Evolutionary conservation across 2,329 filamentous ascomycete species (phyloP).

Genomic region (Cercospora zeina): DNA sequence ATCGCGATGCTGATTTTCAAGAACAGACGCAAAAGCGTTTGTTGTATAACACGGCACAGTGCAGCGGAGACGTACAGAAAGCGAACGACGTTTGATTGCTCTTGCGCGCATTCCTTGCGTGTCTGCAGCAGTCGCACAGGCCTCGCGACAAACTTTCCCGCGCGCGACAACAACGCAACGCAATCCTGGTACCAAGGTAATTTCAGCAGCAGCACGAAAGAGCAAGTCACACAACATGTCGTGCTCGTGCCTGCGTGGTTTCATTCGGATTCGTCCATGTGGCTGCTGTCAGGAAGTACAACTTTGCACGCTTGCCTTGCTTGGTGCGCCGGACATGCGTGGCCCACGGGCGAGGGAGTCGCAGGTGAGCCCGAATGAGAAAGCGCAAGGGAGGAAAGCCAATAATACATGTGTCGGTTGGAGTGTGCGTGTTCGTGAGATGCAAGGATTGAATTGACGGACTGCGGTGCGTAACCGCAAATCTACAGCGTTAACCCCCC

Average conservation of each 20-base stretch:
- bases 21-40: not conserved
- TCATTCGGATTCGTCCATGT: not conserved
- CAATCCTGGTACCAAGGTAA: constrained; percentile 3
- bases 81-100: constrained; percentile 10
- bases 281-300: not conserved
- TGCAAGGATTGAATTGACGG: not conserved
- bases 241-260: constrained; percentile 1
- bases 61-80: not conserved
- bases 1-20: not conserved
- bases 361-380: not conserved
- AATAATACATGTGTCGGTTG: constrained; percentile 7
- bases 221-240: constrained; percentile 8
- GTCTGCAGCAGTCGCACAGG: constrained; percentile 7
- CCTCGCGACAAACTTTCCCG: constrained; percentile 15
- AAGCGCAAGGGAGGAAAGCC: not conserved
- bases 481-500: constrained; percentile 32
- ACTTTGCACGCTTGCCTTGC: not conserved
- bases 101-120: constrained; percentile 14
- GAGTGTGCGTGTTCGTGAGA: not conserved
- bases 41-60: not conserved
- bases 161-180: not conserved
- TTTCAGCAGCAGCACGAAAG: not conserved
- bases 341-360: not conserved
- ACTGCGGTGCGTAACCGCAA: not conserved
- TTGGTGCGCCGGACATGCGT: not conserved